phyloP scores from a whole-genome alignment of 2,329 filamentous ascomycete genomes.

The Fusarium burgessii region DNA sequence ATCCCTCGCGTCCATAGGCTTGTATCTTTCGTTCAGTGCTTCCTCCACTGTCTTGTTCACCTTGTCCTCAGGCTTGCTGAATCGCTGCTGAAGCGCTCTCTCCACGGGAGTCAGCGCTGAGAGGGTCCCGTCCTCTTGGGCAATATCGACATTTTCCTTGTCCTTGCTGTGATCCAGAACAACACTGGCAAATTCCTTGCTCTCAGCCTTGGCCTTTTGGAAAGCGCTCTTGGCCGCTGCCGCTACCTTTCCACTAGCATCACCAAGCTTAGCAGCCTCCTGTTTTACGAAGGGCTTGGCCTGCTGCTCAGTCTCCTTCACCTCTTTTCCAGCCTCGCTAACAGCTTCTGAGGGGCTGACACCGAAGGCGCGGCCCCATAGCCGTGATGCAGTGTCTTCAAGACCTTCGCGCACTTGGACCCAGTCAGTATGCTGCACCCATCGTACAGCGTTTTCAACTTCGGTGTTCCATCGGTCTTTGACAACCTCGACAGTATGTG shows the following conservation, averaged over 20 bases:
- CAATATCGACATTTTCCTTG: constrained; percentile 52
- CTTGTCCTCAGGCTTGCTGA: constrained; percentile 55
- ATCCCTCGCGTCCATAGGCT: constrained; percentile 60
- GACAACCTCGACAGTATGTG: constrained; percentile 71
- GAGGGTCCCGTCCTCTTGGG: constrained; percentile 52
- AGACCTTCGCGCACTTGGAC: constrained; percentile 68
- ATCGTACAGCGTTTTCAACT: constrained; percentile 73
- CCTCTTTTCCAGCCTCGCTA: constrained; percentile 46
- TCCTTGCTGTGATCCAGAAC: constrained; percentile 48
- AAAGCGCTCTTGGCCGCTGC: constrained; percentile 55
- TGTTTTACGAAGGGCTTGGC: constrained; percentile 51
- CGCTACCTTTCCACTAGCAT: constrained; percentile 42
- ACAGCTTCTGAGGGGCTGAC: constrained; percentile 50
- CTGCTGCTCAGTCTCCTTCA: constrained; percentile 51
- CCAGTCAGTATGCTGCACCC: constrained; percentile 76
- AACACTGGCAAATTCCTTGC: constrained; percentile 41
- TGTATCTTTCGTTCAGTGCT: constrained; percentile 67
- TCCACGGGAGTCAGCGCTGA: constrained; percentile 56
- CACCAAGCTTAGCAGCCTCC: constrained; percentile 44
- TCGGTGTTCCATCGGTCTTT: constrained; percentile 86
- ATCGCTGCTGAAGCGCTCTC: constrained; percentile 65
- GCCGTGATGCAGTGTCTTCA: constrained; percentile 61
- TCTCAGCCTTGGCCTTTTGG: constrained; percentile 47
- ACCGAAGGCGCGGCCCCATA: constrained; percentile 59
- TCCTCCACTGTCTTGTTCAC: constrained; percentile 65